Evolutionary conservation across 1,284 basidiomycete species (phyloP).

Genomic region (Tremellales sp.): DNA sequence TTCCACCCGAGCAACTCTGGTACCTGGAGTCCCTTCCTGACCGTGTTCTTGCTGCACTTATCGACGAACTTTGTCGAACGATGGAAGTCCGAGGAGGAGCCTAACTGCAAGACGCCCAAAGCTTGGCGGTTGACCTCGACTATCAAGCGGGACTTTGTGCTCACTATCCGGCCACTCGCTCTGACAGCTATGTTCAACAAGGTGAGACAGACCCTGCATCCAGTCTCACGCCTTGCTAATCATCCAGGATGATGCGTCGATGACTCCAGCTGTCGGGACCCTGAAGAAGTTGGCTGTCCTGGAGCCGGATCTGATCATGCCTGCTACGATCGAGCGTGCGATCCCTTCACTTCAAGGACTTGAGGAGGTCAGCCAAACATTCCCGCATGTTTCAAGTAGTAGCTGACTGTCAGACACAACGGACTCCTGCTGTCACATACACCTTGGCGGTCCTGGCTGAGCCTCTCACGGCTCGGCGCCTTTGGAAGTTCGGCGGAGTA

Average conservation of each 20-base stretch:
- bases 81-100: slow-evolving; percentile 75
- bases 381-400: too few relatives aligned
- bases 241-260: slow-evolving; percentile 49
- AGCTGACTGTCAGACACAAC: slow-evolving; percentile 61
- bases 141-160: slow-evolving; percentile 80
- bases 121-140: slow-evolving; percentile 69
- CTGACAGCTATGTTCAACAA: slow-evolving; percentile 95
- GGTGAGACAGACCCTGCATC: slow-evolving; percentile 37
- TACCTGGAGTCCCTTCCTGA: slow-evolving; percentile 54
- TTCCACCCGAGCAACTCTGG: slow-evolving; percentile 52
- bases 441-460: slow-evolving; percentile 77
- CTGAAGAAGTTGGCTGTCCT: slow-evolving; percentile 61
- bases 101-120: slow-evolving; percentile 72
- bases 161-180: slow-evolving; percentile 77
- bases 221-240: not conserved
- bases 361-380: slow-evolving; percentile 72
- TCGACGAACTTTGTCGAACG: slow-evolving; percentile 79
- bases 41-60: slow-evolving; percentile 72
- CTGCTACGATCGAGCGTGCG: slow-evolving; percentile 84
- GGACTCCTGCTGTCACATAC: slow-evolving; percentile 84
- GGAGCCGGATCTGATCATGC: slow-evolving; percentile 84
- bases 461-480: slow-evolving; percentile 69
- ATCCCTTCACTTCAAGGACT: slow-evolving; percentile 86
- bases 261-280: slow-evolving; percentile 50
- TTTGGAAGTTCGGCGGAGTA: slow-evolving; percentile 76